Evolutionary conservation across 345 rosid species (phyloP), one percentile per base, ranked within the genome.

Genomic region (Eucalyptus rudis): DNA sequence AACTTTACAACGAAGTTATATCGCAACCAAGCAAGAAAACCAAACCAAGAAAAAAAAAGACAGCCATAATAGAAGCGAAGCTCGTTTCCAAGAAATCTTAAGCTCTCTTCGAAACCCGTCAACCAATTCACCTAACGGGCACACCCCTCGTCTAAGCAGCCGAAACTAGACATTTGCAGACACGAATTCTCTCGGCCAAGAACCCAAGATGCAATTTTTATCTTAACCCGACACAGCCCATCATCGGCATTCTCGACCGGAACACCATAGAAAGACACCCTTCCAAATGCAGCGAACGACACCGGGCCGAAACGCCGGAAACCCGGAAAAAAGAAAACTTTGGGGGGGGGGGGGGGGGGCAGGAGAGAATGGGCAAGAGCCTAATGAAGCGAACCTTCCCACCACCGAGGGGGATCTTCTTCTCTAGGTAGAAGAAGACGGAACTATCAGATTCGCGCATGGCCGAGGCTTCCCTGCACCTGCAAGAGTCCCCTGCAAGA

Each of bases 401-500:
- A 59, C n/a, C 99, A 76, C 96, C 94, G 62, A 96, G 95, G 91
- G 91, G 93, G 93, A 96, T 96, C 92, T 94, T 96, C 92, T 94
- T 96, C 91, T 93, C 97, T 90, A 93, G 87, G 91, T 93, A 93
- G 89, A 94, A 89, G 87, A 94, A 93, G 92, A 95, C 91, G 91
- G 93, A 91, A 89, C 88, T 95, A 88, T 89, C 92, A 2, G 93
- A 93, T 5, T 93, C 95, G 14, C 88, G 93, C 99, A 95, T 95
- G 94, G 96, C 93, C 93, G 93, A 87, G 89, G 92, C 91, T 93
- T 71, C 90, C 89, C 51, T 88, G 87, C 44, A 51, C 59, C 79
- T 49, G 36, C 40, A 56, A 49, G 9, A 16, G 87, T 85, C 59
- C 44, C 58, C 29, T 49, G 11, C 43, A 36, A 36, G 83, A 71